Evolutionary conservation across 2,329 filamentous ascomycete species (phyloP), one percentile per base, ranked within the genome.

Genomic region (Torrubiella hemipterigena): DNA sequence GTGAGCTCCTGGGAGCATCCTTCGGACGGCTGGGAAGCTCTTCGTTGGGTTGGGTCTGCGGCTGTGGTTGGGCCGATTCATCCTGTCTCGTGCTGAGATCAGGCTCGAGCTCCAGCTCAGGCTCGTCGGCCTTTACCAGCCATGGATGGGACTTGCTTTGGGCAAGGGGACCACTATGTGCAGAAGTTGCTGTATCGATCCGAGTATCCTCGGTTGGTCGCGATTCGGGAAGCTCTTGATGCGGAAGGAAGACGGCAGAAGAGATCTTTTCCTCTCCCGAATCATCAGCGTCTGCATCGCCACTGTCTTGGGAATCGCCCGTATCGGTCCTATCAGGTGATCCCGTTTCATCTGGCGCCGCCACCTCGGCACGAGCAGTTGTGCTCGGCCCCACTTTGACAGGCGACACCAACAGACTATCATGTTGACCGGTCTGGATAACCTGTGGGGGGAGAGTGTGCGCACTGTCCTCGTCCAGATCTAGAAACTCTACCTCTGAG

Each of bases 241-340:
- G 83, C 25, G 83, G 83, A 29, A 86, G 66, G 50, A 91, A 91
- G 24, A 86, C 67, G 16, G 83, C 83, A 19, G 81, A 89, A n/a
- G 81, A 85, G 39, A 91, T 86, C 53, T 89, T 83, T 52, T 91
- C 83, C 50, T 82, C 77, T 35, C 82, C 79, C 11, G 81, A 86
- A 35, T 73, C 69, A 24, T 74, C 69, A 13, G 58, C 63, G 27
- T 71, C 65, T 13, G 38, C 39, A 24, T 50, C 45, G n/a, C 32
- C 37, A 21, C 36, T 45, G 38, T 66, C 61, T 29, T 52, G 50
- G 28, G 49, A 52, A 30, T 59, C 56, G 29, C 55, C 49, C 38
- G 41, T 44, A 22, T 58, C 59, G 30, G 52, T 52, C 35, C 51
- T 57, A 38, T 52, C 56, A 42, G 49, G 53, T 34, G 60, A 61